Base-by-base conservation (phyloP, 1,139 yeast species). In the Kodamaea anthophila region DNA sequence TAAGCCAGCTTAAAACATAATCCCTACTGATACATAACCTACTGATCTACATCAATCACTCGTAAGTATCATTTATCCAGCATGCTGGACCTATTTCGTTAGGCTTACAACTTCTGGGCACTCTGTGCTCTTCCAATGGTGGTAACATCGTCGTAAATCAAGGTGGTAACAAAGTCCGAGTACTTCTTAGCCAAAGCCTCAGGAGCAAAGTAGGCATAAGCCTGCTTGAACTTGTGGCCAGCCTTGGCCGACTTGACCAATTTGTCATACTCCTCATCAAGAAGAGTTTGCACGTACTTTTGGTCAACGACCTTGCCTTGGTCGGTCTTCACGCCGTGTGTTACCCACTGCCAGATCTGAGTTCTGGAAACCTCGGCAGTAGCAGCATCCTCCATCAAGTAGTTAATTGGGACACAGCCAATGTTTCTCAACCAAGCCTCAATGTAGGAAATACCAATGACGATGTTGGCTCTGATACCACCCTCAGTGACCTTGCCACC, bases 331-430 rank as follows among this genome's bases (percentile, higher is more conserved):
- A 74, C 77, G 34, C 78, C 78, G 53, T 82, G 91, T 42, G 77
- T 77, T 39, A 81, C 86, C 91, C 91, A 82, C 57, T 82, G 88
- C 75, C 83, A 77, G 46, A 82, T 70, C 59, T 80, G 87, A 23
- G 85, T 74, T 55, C 93, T 76, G 19, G 88, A 80, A 23, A 82
- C 91, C 57, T 82, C 93, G 32, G 91, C 91, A 35, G 91, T 82
- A 29, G 91, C 91, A 32, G 91, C 91, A 49, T 82, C 91, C 60
- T 82, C 93, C 93, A 82, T 82, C 60, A 81, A 67, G 55, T 71
- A 77, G 65, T 81, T 79, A 58, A 82, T 80, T 46, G 93, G 88
- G 37, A 82, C 87, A 63, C 87, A 78, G 14, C 91, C 91, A 42
- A 75, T 60, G 36, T 84, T 82, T 46, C 86, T 70, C 49, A 82